These are phyloP conservation scores for Talaromyces pinophilus DNA, from an alignment of 2,329 filamentous ascomycete species.

Conservation along the genomic window DNA sequence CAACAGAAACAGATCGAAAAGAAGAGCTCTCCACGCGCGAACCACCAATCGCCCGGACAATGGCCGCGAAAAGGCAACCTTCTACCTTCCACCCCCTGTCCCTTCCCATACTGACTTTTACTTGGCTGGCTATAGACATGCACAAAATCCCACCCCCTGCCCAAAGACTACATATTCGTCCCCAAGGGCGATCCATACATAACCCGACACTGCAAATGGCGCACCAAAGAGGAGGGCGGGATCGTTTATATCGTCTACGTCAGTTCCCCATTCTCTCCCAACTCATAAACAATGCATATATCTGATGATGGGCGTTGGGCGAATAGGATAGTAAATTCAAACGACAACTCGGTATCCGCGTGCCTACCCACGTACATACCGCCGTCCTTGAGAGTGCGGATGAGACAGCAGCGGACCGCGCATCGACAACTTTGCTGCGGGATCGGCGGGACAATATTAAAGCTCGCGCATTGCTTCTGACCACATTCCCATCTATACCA, in stretches of 20 bases:
- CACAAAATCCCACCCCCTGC: slow-evolving; percentile 32
- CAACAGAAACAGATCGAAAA: neutral
- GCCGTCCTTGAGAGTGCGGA: slow-evolving; percentile 43
- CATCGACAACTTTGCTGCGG: slow-evolving; percentile 40
- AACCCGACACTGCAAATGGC: slow-evolving; percentile 44
- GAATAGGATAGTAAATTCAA: slow-evolving; percentile 28
- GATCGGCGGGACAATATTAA: slow-evolving; percentile 36
- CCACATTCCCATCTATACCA: slow-evolving; percentile 45
- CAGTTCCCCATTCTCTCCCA: slow-evolving; percentile 21
- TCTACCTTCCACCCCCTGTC: no score
- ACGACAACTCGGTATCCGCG: slow-evolving; percentile 45
- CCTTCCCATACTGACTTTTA: no score
- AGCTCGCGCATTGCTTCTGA: slow-evolving; percentile 31
- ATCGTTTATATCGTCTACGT: slow-evolving; percentile 44
- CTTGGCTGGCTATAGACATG: slow-evolving; percentile 32
- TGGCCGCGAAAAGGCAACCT: neutral
- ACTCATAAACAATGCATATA: no score
- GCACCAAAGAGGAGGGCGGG: slow-evolving; percentile 36
- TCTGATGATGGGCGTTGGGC: neutral
- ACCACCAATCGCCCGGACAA: neutral
- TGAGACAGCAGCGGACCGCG: slow-evolving; percentile 44
- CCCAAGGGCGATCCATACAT: slow-evolving; percentile 47
- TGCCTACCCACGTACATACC: slow-evolving; percentile 42
- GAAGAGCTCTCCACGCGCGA: neutral
- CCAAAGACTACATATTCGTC: slow-evolving; percentile 42